Percentiles rank a stretch among this genome's conserved stretches.
Evolutionary conservation across 1,284 basidiomycete species (phyloP).

Genomic region (Ceratobasidium sp.): DNA sequence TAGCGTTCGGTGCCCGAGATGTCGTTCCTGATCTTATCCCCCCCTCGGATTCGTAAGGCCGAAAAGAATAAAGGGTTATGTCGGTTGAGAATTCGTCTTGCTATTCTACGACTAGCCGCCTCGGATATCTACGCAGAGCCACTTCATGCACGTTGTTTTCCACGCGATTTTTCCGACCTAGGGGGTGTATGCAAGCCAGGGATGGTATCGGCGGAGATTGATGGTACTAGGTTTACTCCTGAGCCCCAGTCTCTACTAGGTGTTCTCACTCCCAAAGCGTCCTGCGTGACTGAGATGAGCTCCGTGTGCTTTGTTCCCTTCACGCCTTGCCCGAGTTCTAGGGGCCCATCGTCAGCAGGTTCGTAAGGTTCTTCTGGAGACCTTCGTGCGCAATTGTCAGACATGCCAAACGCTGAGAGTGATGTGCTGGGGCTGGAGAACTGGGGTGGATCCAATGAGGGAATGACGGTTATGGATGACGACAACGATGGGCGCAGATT

Average conservation of each 20-base stretch:
- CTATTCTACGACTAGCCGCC: constrained; percentile 21
- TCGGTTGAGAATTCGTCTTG: constrained; percentile 19
- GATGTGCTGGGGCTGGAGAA: not conserved
- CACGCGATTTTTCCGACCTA: constrained; percentile 29
- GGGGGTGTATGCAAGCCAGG: constrained; percentile 11
- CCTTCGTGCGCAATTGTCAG: not conserved
- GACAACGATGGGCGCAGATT: not conserved
- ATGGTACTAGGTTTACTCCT: too few species aligned
- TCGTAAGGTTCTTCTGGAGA: not conserved
- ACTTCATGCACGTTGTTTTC: constrained; percentile 33
- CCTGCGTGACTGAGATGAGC: not conserved
- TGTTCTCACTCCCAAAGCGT: not conserved
- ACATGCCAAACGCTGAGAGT: not conserved
- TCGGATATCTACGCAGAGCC: constrained; percentile 32
- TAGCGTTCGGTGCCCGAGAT: constrained; percentile 8
- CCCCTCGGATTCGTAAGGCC: constrained; percentile 21
- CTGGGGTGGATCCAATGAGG: not conserved
- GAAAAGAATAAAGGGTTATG: constrained; percentile 7
- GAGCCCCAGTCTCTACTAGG: not conserved
- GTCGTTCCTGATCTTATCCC: not conserved
- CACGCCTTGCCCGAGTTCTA: not conserved
- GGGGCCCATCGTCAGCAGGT: not conserved
- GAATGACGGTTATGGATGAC: not conserved
- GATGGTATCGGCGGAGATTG: too few species aligned
- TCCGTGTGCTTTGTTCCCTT: not conserved